A percentile compares a stretch with the other conserved stretches of the same genome.
These are phyloP conservation scores for Fusarium sp. DNA, from an alignment of 2,329 filamentous ascomycete genomes.

Conservation along the genomic window DNA sequence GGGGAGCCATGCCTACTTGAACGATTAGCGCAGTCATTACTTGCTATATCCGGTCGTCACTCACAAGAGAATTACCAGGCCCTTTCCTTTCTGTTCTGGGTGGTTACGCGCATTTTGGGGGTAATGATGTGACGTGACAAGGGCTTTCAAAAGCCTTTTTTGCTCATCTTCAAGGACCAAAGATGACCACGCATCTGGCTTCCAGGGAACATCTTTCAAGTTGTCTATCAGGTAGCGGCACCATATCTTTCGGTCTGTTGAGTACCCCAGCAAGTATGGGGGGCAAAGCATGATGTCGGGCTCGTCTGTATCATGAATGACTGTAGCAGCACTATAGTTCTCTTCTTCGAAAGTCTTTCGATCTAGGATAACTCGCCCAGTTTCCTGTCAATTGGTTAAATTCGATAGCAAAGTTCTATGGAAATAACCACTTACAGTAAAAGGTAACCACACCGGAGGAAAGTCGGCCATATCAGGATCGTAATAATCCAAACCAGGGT, in stretches of 20 bases:
- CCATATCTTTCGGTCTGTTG: not conserved
- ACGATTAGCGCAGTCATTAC: rapidly evolving
- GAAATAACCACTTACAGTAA: rapidly evolving
- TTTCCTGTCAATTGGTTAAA: rapidly evolving
- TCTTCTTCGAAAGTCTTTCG: not conserved
- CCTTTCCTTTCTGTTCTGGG: not conserved
- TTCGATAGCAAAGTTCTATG: rapidly evolving
- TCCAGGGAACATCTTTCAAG: not conserved
- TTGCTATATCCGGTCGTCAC: rapidly evolving
- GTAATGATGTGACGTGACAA: not conserved
- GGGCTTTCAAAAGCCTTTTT: not conserved
- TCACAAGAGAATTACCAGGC: not conserved
- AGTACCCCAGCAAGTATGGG: not conserved
- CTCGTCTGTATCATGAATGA: not conserved
- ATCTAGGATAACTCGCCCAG: not conserved
- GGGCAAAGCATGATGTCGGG: not conserved
- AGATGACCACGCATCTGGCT: not conserved
- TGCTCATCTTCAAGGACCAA: not conserved
- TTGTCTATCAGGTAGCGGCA: not conserved
- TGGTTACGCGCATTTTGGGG: not conserved
- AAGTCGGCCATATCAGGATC: not conserved
- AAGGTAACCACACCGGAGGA: not conserved
- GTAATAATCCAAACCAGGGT: not conserved
- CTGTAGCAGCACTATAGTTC: not conserved
- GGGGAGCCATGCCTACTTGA: not conserved